phyloP scores from a whole-genome alignment of 2,329 filamentous ascomycete genomes.

The Neofusicoccum laricinum region DNA sequence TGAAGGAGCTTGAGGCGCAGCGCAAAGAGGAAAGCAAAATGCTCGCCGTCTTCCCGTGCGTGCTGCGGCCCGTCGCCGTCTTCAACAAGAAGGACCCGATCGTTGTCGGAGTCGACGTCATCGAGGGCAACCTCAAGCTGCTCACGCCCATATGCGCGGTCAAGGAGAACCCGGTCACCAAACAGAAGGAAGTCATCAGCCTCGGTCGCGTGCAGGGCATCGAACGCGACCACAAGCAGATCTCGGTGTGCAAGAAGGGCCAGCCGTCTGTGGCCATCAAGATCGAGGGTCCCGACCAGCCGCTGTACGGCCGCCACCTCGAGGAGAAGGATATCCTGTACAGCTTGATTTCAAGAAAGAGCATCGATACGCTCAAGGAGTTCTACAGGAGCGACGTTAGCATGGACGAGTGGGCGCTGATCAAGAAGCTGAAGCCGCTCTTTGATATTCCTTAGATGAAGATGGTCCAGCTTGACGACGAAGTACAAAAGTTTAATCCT shows the following conservation, averaged over 20 bases:
- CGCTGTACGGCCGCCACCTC: conserved; percentile 88
- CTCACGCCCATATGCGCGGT: conserved; percentile 89
- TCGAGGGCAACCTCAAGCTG: conserved; percentile 82
- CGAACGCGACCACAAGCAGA: conserved; percentile 95
- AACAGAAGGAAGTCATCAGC: conserved; percentile 76
- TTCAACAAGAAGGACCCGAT: conserved; percentile 99
- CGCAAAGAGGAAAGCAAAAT: conserved; percentile 97
- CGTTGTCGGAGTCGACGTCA: conserved; percentile 89
- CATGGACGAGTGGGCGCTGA: conserved; percentile 91
- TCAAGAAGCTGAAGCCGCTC: conserved; percentile 91
- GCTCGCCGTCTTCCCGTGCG: conserved; percentile 93
- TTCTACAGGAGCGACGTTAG: conserved; percentile 85
- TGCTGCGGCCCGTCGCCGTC: conserved; percentile 82
- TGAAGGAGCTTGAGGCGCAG: conserved; percentile 80
- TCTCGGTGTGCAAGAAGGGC: conserved; percentile 88
- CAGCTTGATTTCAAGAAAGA: conserved; percentile 79
- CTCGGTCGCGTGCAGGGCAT: conserved; percentile 95
- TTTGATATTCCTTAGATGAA: conserved; percentile 72
- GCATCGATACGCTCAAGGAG: conserved; percentile 94
- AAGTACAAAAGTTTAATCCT: neutral
- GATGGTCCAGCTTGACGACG: neutral
- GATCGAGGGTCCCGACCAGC: conserved; percentile 92
- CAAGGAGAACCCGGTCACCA: conserved; percentile 75
- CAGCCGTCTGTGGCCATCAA: conserved; percentile 97
- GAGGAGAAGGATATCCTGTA: conserved; percentile 89